Evolutionary conservation across 2,329 filamentous ascomycete species (phyloP).

Genomic region (Sporothrix sp.): DNA sequence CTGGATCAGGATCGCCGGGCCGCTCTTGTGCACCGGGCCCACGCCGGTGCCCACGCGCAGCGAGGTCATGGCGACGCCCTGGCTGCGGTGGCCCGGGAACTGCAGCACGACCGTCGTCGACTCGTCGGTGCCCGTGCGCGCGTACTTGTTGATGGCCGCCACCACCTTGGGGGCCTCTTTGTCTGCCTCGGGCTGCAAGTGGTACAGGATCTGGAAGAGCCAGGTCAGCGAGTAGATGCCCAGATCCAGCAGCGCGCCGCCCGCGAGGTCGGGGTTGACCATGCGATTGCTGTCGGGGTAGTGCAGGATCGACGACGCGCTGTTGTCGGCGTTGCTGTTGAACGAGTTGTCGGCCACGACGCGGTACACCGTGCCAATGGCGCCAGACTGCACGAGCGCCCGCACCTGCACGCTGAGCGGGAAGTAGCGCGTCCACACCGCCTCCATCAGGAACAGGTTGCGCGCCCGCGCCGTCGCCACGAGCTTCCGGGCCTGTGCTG

Average conservation of each 20-base stretch:
- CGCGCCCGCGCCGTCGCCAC: slow-evolving; percentile 63
- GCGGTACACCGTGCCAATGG: slow-evolving; percentile 52
- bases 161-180: slow-evolving; percentile 61
- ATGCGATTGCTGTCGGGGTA: slow-evolving; percentile 60
- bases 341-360: slow-evolving; percentile 53
- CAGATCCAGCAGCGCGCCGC: slow-evolving; percentile 72
- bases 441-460: slow-evolving; percentile 71
- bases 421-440: slow-evolving; percentile 85
- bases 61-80: slow-evolving; percentile 62
- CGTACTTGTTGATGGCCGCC: slow-evolving; percentile 60
- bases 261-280: slow-evolving; percentile 72
- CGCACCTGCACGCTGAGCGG: slow-evolving; percentile 68
- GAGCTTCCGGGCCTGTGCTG: slow-evolving; percentile 62
- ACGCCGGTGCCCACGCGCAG: slow-evolving; percentile 54
- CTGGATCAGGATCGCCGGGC: slow-evolving; percentile 67
- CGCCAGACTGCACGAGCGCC: slow-evolving; percentile 48
- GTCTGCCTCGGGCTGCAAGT: slow-evolving; percentile 52
- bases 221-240: slow-evolving; percentile 85
- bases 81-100: slow-evolving; percentile 59
- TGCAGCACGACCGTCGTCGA: slow-evolving; percentile 66
- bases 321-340: slow-evolving; percentile 45
- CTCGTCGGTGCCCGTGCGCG: slow-evolving; percentile 63
- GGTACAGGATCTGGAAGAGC: slow-evolving; percentile 84
- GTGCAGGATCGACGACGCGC: slow-evolving; percentile 31
- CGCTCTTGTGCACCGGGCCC: slow-evolving; percentile 38